These are phyloP conservation scores for Stachybotrys echinatus DNA, from an alignment of 2,329 filamentous ascomycete species.

Conservation along the genomic window DNA sequence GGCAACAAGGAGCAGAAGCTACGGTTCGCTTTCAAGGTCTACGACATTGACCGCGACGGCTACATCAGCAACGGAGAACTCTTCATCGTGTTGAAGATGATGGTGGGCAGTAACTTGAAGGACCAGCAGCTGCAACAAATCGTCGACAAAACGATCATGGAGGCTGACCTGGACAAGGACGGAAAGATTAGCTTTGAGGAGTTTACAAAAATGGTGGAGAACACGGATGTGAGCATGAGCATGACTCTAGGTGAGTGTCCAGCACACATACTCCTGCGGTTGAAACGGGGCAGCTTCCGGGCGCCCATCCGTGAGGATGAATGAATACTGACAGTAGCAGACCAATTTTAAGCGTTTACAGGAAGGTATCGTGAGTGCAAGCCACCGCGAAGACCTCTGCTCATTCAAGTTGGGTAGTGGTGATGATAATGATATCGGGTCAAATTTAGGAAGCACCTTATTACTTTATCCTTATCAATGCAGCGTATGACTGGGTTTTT, in stretches of 20 bases:
- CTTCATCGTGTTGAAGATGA: conserved; percentile 99
- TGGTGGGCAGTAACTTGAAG: conserved; percentile 98
- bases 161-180: conserved; percentile 91
- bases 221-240: conserved; percentile 73
- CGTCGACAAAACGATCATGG: conserved; percentile 99
- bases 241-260: conserved; percentile 61
- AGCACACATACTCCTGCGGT: too few relatives aligned
- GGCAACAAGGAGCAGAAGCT: conserved; percentile 99
- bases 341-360: not conserved
- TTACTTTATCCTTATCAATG: too few relatives aligned
- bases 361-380: too few relatives aligned
- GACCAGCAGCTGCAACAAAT: conserved; percentile 99
- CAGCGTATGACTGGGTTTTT: too few relatives aligned
- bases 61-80: conserved; percentile 99
- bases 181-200: conserved; percentile 99
- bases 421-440: not conserved
- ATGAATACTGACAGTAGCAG: not conserved
- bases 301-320: too few relatives aligned
- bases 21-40: conserved; percentile 96
- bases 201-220: conserved; percentile 98
- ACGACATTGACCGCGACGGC: conserved; percentile 97
- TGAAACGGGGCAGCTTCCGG: too few relatives aligned
- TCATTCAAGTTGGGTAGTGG: not conserved
- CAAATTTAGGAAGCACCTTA: too few relatives aligned
- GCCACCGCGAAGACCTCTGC: not conserved